phyloP scores from a whole-genome alignment of 139 green algal species.

The Asterochloris sp. region DNA sequence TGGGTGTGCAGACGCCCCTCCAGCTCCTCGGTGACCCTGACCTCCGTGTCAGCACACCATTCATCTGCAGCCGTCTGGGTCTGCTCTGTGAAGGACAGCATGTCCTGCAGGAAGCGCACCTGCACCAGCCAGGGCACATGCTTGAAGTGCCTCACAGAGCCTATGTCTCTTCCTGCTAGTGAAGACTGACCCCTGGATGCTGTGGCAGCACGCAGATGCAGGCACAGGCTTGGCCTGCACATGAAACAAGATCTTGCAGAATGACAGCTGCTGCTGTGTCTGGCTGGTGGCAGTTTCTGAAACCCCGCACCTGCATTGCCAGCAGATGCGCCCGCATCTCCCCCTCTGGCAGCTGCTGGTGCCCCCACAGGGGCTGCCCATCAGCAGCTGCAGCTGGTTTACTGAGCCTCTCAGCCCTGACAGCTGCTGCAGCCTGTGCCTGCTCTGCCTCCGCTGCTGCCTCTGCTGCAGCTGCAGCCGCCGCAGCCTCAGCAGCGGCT shows the following conservation, averaged over 20 bases:
- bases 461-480: background rate
- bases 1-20: slow-evolving; percentile 50
- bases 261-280: too few species aligned
- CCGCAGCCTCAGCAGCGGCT: background rate
- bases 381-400: background rate
- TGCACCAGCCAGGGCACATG: slow-evolving; percentile 5
- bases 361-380: background rate
- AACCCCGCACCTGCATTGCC: background rate
- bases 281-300: too few species aligned
- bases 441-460: background rate
- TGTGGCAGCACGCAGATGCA: too few species aligned
- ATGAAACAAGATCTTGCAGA: too few species aligned
- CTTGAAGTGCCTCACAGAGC: background rate
- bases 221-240: too few species aligned
- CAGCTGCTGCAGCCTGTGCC: slow-evolving; percentile 10
- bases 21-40: slow-evolving; percentile 54
- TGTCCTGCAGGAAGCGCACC: slow-evolving; percentile 45
- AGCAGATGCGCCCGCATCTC: background rate
- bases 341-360: background rate
- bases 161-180: background rate
- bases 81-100: slow-evolving; percentile 35
- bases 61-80: slow-evolving; percentile 20
- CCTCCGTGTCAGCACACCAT: slow-evolving; percentile 47
- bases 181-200: too few species aligned
- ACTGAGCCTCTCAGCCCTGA: background rate